A percentile compares a stretch with the other conserved stretches of the same genome.
These are phyloP conservation scores for Yarrowia sp. DNA, from an alignment of 805 yeast species.

Conservation along the genomic window DNA sequence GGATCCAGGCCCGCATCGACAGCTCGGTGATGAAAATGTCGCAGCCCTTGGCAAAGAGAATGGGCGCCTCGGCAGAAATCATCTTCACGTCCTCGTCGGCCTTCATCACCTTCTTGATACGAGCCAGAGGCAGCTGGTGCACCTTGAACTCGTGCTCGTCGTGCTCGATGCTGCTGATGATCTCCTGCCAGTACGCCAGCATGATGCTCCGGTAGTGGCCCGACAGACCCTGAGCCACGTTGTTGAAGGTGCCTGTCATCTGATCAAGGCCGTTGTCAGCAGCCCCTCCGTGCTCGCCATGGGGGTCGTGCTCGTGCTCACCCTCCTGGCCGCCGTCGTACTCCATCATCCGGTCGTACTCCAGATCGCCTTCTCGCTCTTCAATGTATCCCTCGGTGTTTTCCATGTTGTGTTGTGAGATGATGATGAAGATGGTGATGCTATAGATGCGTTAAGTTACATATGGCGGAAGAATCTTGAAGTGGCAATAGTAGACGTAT, in stretches of 20 bases:
- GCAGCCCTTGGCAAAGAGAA: slow-evolving; percentile 96
- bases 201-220: slow-evolving; percentile 85
- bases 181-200: slow-evolving; percentile 98
- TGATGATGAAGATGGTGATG: neutral
- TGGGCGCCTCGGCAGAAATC: slow-evolving; percentile 99
- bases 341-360: slow-evolving; percentile 38
- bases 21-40: slow-evolving; percentile 96
- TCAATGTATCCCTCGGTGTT: slow-evolving; percentile 36
- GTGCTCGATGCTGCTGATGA: slow-evolving; percentile 88
- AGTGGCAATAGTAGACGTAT: too few relatives aligned
- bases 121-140: slow-evolving; percentile 92
- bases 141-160: slow-evolving; percentile 77
- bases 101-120: slow-evolving; percentile 97
- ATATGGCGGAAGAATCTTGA: too few relatives aligned
- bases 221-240: slow-evolving; percentile 90
- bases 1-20: slow-evolving; percentile 99
- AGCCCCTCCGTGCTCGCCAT: neutral
- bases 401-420: slow-evolving; percentile 14
- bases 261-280: slow-evolving; percentile 31
- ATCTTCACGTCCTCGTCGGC: slow-evolving; percentile 96
- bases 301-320: slow-evolving; percentile 24
- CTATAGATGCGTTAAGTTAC: too few relatives aligned
- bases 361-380: slow-evolving; percentile 34
- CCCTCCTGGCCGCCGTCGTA: slow-evolving; percentile 35
- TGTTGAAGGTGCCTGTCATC: slow-evolving; percentile 71